A percentile compares a stretch with the other conserved stretches of the same genome.
phyloP scores from a whole-genome alignment of 306 rosid species.

The Rosa lucieae region DNA sequence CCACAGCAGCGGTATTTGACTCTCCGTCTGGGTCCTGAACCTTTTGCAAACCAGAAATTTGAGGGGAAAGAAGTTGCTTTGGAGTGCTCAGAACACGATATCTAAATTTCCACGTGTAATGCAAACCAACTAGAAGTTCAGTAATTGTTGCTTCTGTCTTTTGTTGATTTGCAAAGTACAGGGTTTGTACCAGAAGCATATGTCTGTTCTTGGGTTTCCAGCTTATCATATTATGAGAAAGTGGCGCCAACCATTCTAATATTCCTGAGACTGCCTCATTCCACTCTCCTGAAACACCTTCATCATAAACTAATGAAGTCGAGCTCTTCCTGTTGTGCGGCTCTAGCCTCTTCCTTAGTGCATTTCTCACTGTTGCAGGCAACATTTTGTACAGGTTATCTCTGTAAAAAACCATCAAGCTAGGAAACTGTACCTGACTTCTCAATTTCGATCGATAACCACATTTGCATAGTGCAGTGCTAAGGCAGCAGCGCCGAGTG shows the following conservation, averaged over 20 bases:
- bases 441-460: slow-evolving; percentile 63
- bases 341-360: slow-evolving; percentile 53
- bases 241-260: slow-evolving; percentile 92
- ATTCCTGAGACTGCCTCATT: slow-evolving; percentile 41
- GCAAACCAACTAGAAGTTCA: not conserved
- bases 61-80: no score
- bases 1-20: no score
- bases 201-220: slow-evolving; percentile 35
- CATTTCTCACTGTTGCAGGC: slow-evolving; percentile 61
- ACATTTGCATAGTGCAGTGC: slow-evolving; percentile 85
- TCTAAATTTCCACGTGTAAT: no score
- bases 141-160: not conserved
- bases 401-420: slow-evolving; percentile 34
- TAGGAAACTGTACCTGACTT: slow-evolving; percentile 79
- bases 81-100: no score
- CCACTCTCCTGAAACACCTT: slow-evolving; percentile 24
- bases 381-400: slow-evolving; percentile 88
- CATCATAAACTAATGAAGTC: slow-evolving; percentile 38
- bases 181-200: not conserved
- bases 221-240: slow-evolving; percentile 63
- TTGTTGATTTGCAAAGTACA: not conserved
- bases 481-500: no score
- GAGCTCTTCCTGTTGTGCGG: slow-evolving; percentile 51
- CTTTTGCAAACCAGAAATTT: no score
- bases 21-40: no score